Base-by-base conservation (phyloP, 2,329 filamentous ascomycete genomes). In the Aspergillus pseudoglaucus region DNA sequence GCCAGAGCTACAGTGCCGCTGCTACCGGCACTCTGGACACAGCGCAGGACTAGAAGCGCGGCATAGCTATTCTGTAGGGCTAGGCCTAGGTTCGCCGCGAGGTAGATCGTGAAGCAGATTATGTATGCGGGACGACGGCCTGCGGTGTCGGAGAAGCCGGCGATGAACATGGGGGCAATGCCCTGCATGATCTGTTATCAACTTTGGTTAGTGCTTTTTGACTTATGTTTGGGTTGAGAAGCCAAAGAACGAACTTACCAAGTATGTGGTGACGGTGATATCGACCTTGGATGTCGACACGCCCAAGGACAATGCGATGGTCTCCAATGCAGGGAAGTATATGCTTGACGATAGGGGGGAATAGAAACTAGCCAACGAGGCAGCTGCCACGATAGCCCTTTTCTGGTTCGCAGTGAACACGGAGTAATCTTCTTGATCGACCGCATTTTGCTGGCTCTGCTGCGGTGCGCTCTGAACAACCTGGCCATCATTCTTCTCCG, bases 81-180 rank as follows among this genome's bases (percentile, higher is more conserved):
- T 3, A 72, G 56, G 1, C 68, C 69, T 20, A 71, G 59, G 48
- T 70, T 70, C 10, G 68, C 66, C 7, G 58, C 60, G n/a, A 70
- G 60, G 48, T 71, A 73, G 45, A 72, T 76, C 42, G 67, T 52
- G 51, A 85, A 81, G 41, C 79, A 77, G 18, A 75, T 55, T 14
- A 78, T 58, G 56, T 77, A 79, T 4, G 74, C 74, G 8, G 75
- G 75, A 48, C 77, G 66, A 47, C 77, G 65, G 15, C 77, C 77
- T 40, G 69, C 68, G 45, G 69, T 73, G 53, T 79, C 77, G 3
- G 75, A 71, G 38, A 79, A 69, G 40, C 74, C 74, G 3, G 74
- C 77, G 49, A 78, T 68, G 15, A 79, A 68, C 54, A 76, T 74
- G 74, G 48, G 74, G 65, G 48, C 57, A 60, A 69, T 35, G 54